Percentiles rank a stretch among this genome's conserved stretches.
These are phyloP conservation scores for Dovyalis caffra DNA, from an alignment of 345 rosid species.

Conservation along the genomic window DNA sequence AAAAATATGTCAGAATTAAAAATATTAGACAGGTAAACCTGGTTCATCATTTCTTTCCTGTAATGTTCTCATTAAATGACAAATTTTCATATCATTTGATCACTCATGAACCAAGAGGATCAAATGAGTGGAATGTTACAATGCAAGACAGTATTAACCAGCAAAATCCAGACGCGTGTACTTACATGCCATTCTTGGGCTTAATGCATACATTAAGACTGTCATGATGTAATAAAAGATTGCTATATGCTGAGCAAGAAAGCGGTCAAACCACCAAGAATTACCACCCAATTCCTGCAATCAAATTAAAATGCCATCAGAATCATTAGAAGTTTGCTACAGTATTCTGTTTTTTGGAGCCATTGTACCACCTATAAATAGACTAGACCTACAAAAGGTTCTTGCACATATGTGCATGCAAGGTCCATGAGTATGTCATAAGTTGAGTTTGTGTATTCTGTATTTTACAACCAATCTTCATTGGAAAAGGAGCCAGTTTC, in stretches of 20 bases:
- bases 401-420: not conserved
- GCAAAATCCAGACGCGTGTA: conserved; percentile 9
- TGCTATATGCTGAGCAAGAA: conserved; percentile 83
- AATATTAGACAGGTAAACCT: not conserved
- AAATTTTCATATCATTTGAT: not conserved
- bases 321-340: conserved; percentile 4
- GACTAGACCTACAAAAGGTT: not conserved
- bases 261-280: conserved; percentile 94
- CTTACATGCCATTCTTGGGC: conserved; percentile 99
- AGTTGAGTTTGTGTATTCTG: not conserved
- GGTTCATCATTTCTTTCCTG: not conserved
- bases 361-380: not conserved
- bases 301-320: conserved; percentile 16
- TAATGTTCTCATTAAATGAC: not conserved
- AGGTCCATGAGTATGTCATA: not conserved
- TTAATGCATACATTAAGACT: conserved; percentile 70
- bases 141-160: not conserved
- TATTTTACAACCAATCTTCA: not conserved
- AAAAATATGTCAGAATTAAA: not conserved
- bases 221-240: conserved; percentile 85
- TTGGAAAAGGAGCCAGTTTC: not conserved
- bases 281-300: conserved; percentile 95
- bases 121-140: not conserved
- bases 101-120: not conserved
- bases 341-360: not conserved